A percentile compares a stretch with the other conserved stretches of the same genome.
These are phyloP conservation scores for Claviceps sp. DNA, from an alignment of 2,329 filamentous ascomycete species.

Conservation along the genomic window DNA sequence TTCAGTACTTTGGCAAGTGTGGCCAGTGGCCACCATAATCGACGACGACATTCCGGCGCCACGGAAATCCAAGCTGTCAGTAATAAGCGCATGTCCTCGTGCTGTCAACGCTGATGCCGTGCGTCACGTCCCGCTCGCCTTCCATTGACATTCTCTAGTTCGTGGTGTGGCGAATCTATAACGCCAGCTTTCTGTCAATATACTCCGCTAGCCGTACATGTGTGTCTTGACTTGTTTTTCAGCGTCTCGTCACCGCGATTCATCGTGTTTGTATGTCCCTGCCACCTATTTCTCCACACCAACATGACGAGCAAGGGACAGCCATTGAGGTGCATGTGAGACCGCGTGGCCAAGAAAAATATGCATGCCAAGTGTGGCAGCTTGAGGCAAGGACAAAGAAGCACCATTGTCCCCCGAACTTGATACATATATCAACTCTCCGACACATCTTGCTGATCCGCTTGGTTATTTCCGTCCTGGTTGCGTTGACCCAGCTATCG, in stretches of 20 bases:
- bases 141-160: too few species aligned
- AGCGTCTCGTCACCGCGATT: neutral
- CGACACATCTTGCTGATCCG: neutral
- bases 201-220: too few species aligned
- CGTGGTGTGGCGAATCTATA: neutral
- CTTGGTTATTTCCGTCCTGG: neutral
- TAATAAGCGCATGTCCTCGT: neutral
- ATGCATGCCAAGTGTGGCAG: neutral
- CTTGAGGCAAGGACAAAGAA: neutral
- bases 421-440: neutral
- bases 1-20: neutral
- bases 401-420: neutral
- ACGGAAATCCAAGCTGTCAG: neutral
- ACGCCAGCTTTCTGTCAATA: neutral
- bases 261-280: neutral
- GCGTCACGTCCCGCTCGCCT: too few species aligned
- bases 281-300: neutral
- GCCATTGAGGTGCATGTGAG: neutral
- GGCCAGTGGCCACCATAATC: neutral
- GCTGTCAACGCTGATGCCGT: neutral
- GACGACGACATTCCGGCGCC: neutral
- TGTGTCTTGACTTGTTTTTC: neutral
- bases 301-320: neutral
- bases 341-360: neutral
- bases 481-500: neutral